Base-by-base conservation (phyloP, 257 asterid species). In the Solanum lignicaule region DNA sequence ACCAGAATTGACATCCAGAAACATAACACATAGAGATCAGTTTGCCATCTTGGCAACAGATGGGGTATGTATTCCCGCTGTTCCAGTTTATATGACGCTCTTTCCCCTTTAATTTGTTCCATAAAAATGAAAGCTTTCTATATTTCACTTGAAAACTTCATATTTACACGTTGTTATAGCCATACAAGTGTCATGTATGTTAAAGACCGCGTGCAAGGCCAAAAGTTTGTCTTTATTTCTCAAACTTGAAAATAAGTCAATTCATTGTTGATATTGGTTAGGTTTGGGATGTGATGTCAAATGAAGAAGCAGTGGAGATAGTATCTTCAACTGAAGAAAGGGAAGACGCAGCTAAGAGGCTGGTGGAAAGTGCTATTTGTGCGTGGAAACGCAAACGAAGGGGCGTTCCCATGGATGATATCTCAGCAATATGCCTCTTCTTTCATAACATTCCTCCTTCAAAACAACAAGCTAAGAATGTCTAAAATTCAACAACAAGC, bases 271-370 rank as follows among this genome's bases (percentile, higher is more conserved):
- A 81, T 79, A 46, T 25, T 43, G 41, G 9, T 29, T 25, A 95
- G 98, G 92, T 95, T 21, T 95, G 98, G 98, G 98, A 95, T 89
- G 98, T 94, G 21, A 52, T 95, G 12, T 90, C 97, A 0, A 95
- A 95, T 73, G 90, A 94, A 93, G 98, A 94, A 91, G 98, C 98
- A 3, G 90, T 93, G 65, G 93, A 94, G 66, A 92, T 94, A 18
- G 98, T 94, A 62, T 89, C 87, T 73, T 91, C 92, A 55, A 79
- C 93, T 2, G 81, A 87, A 9, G 90, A 92, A n/a, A 94, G 92
- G 91, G 92, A 88, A 15, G 93, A 89, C 18, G 89, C 98, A 1
- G 92, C 98, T 4, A 95, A 94, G 86, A 91, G 92, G 87, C 91
- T 95, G 39, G 98, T 94, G 10, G 93, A 95, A 43, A 87, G 66